phyloP scores from a whole-genome alignment of 345 rosid genomes.

The Gossypium anomalum region DNA sequence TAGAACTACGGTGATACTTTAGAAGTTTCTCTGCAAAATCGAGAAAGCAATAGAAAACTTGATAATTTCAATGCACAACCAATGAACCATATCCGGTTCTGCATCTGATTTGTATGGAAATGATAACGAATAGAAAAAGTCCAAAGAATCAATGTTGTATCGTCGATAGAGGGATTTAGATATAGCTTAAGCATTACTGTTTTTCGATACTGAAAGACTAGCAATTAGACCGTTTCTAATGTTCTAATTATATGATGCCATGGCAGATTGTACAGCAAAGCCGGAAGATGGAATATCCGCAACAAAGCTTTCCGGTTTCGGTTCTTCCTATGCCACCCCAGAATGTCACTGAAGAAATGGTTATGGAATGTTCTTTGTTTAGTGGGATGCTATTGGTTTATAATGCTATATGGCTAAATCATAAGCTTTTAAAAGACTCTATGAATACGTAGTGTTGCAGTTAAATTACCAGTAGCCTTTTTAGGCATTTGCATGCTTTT shows the following conservation, averaged over 20 bases:
- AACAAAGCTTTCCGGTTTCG: constrained; percentile 7
- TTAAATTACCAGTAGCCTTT: too few relatives aligned
- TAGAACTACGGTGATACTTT: not conserved
- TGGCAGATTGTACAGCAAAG: constrained; percentile 32
- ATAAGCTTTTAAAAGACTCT: not conserved
- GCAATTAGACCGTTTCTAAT: not conserved
- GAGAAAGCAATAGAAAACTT: not conserved
- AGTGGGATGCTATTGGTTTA: constrained; percentile 2
- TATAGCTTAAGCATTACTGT: too few relatives aligned
- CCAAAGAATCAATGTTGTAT: not conserved
- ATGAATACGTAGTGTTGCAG: too few relatives aligned
- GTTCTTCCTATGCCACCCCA: constrained; percentile 9
- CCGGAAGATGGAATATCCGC: constrained; percentile 20
- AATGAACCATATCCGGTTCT: not conserved
- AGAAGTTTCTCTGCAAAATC: not conserved
- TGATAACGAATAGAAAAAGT: not conserved
- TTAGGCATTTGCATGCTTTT: too few relatives aligned
- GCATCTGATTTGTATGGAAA: not conserved
- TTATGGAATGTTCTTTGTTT: constrained; percentile 15
- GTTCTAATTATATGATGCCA: not conserved
- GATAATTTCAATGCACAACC: not conserved
- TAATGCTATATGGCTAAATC: constrained; percentile 8
- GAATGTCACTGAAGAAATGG: constrained; percentile 7
- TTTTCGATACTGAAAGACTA: too few relatives aligned
- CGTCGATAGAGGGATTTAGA: too few relatives aligned